These are phyloP conservation scores for Colletotrichum scovillei DNA, from an alignment of 2,329 filamentous ascomycete genomes.

Conservation along the genomic window DNA sequence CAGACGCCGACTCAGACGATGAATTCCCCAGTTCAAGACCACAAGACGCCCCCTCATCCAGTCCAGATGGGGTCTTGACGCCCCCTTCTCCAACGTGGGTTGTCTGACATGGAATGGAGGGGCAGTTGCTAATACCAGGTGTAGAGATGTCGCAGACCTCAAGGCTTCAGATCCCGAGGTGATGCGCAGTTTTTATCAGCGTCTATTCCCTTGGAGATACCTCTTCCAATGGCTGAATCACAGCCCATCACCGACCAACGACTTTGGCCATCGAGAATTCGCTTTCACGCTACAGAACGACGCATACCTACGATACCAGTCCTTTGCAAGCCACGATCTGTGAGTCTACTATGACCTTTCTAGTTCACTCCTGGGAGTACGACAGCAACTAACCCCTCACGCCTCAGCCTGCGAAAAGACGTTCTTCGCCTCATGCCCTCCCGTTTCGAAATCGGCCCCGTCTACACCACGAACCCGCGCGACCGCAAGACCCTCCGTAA, in stretches of 20 bases:
- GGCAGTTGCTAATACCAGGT: neutral
- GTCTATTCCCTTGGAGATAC: slow-evolving; percentile 92
- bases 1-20: slow-evolving; percentile 68
- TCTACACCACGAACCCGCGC: slow-evolving; percentile 92
- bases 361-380: neutral
- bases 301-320: slow-evolving; percentile 92
- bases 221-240: slow-evolving; percentile 99
- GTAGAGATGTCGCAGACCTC: slow-evolving; percentile 49
- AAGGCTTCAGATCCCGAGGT: slow-evolving; percentile 80
- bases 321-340: slow-evolving; percentile 65
- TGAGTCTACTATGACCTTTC: slow-evolving; percentile 42
- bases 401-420: slow-evolving; percentile 82
- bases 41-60: slow-evolving; percentile 51
- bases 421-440: slow-evolving; percentile 88
- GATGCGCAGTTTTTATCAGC: slow-evolving; percentile 94
- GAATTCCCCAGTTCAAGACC: slow-evolving; percentile 67
- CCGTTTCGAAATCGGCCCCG: slow-evolving; percentile 98
- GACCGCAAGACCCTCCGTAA: slow-evolving; percentile 91
- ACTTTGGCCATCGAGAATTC: slow-evolving; percentile 95
- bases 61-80: slow-evolving; percentile 49
- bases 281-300: slow-evolving; percentile 95
- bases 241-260: slow-evolving; percentile 83
- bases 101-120: neutral
- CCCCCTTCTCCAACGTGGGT: slow-evolving; percentile 58
- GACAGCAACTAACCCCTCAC: slow-evolving; percentile 11